Evolutionary conservation across 1,139 yeast genomes (phyloP), one percentile per base, ranked within the genome.

Genomic region (Debaryomyces coudertii): DNA sequence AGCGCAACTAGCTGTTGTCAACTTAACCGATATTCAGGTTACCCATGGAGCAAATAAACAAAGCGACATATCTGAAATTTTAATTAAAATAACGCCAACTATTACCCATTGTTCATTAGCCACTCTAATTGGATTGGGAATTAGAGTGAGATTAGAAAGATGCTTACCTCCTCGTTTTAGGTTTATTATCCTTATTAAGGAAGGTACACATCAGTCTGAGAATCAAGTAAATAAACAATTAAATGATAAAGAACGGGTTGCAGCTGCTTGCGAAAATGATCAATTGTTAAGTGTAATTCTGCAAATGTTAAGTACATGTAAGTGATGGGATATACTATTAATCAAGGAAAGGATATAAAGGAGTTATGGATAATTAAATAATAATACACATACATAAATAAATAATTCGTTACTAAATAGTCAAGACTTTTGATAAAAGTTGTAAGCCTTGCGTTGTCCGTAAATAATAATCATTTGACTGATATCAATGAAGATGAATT

Each of bases 201-300:
- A 89, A 56, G 98, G 98, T 1, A 82, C 96, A 1, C 99, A 95
- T 63, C 98, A 93, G 64, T 88, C 96, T 57, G 99, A 95, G 62
- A 82, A 80, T 53, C 99, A 93, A 60, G 99, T 95, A 25, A 95
- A 95, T 66, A 92, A 93, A 61, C 99, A 95, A 67, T 78, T 95
- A 52, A 93, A 93, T 62, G 99, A 95, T 63, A 95, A 95, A 68
- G 99, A 95, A 65, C 76, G 99, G 52, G 98, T 93, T 0, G 96
- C 97, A 23, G 99, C 99, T 14, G 99, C 99, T 0, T 92, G 98
- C 67, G 99, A 95, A 60, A 95, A 95, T 57, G 96, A 89, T 49
- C 99, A 95, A 68, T 73, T 95, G 39, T 71, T 92, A 47, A 79
- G 83, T 27, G 99, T 95, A 14, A 87, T 95, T 40, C 87, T 90